phyloP scores from a whole-genome alignment of 495 filamentous ascomycete genomes.

The Lasiosphaeria ovina region DNA sequence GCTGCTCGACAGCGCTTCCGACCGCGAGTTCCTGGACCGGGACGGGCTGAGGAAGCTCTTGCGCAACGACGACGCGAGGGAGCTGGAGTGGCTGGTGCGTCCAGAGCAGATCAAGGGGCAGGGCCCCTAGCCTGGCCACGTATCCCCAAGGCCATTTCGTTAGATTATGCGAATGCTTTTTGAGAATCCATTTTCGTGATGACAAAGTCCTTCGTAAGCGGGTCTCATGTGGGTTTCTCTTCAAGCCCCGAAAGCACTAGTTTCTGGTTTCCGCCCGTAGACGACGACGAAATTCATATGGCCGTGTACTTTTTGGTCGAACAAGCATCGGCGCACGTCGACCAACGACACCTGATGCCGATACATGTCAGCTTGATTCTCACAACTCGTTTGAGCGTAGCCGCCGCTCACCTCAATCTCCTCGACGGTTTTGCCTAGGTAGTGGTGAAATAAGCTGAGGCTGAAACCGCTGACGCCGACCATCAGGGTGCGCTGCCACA shows the following conservation, averaged over 20 bases:
- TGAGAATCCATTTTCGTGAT: not conserved
- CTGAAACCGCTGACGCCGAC: conserved; percentile 34
- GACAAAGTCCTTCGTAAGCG: not conserved
- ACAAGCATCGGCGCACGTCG: conserved; percentile 54
- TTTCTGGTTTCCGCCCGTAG: conserved; percentile 52
- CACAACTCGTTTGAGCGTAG: not conserved
- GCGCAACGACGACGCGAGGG: conserved; percentile 42
- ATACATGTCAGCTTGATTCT: not conserved
- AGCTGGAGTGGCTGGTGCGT: conserved; percentile 49
- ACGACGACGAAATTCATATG: conserved; percentile 56
- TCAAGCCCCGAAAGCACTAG: not conserved
- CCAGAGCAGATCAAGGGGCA: not conserved
- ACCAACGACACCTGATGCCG: conserved; percentile 54
- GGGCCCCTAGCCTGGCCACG: no score
- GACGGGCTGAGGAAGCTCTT: conserved; percentile 48
- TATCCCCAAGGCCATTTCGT: no score
- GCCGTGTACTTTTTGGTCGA: conserved; percentile 53
- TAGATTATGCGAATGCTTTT: no score
- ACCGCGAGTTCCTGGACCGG: conserved; percentile 59
- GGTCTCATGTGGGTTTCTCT: not conserved
- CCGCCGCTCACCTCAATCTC: conserved; percentile 40
- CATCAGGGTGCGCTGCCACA: conserved; percentile 35
- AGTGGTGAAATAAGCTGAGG: conserved; percentile 23
- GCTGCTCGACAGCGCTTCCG: conserved; percentile 53
- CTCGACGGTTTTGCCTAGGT: conserved; percentile 41